Evolutionary conservation across 306 rosid species (phyloP), one percentile per base, ranked within the genome.

Genomic region (Prunus campanulata): DNA sequence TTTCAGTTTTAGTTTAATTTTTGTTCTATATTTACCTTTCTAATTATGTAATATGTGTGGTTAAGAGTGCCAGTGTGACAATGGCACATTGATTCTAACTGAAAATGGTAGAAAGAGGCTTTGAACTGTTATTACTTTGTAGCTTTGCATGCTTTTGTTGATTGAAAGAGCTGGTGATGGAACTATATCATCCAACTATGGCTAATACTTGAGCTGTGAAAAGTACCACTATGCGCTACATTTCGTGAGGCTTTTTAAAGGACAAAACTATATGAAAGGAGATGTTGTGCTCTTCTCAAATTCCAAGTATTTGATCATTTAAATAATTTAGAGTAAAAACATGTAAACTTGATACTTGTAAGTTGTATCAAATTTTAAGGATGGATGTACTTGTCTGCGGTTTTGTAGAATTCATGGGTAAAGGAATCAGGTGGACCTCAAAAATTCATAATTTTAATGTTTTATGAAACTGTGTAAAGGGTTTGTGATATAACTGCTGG

Each of bases 101-200:
- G 68, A 44, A 42, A 39, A 25, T 68, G 71, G 19, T 52, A 20
- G 80, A 29, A 57, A 44, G 14, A 24, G 66, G 60, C 55, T 47
- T 20, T 73, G 14, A 56, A 15, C 54, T 78, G 47, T 35, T 51
- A 18, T n/a, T 47, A 5, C 6, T 49, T 47, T 30, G 68, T 61
- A 0, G 67, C 62, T 46, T 50, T 66, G 29, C 60, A 65, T 76
- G 71, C 24, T 22, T 71, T 2, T 65, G 69, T 56, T 68, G 57
- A 68, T 48, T 74, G 78, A 61, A 49, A 60, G 62, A 79, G 68
- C 29, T 55, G 25, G 59, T 55, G 44, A 60, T 77, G 50, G 15
- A 68, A 69, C 39, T 32, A 11, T 18, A 57, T 60, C 49, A 54
- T 20, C 22, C 29, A 66, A 12, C 48, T n/a, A 68, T 74, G 68